phyloP scores from a whole-genome alignment of 2,329 filamentous ascomycete genomes.

The Hypoxylon sp. region DNA sequence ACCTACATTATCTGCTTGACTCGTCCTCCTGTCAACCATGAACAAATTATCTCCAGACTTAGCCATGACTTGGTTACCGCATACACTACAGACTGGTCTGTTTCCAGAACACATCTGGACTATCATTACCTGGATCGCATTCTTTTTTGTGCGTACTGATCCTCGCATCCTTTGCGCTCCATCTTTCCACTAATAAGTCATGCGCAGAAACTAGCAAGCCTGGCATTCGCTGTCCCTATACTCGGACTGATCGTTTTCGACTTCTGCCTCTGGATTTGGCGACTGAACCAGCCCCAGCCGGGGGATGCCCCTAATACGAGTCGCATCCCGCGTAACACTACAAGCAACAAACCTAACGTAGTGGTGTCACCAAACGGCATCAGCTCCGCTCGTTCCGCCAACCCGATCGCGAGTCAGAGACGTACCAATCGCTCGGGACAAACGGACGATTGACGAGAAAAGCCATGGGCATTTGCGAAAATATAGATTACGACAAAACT shows the following conservation, averaged over 20 bases:
- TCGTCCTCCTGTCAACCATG: slow-evolving; percentile 17
- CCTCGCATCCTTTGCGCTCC: neutral
- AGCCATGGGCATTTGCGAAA: neutral
- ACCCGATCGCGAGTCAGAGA: slow-evolving; percentile 27
- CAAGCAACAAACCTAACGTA: slow-evolving; percentile 17
- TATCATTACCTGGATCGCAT: slow-evolving; percentile 45
- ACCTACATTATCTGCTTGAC: neutral
- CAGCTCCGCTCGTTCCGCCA: slow-evolving; percentile 16
- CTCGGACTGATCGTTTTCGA: slow-evolving; percentile 60
- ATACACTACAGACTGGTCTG: slow-evolving; percentile 30
- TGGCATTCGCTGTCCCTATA: slow-evolving; percentile 58
- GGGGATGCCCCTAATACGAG: slow-evolving; percentile 35
- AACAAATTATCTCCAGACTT: slow-evolving; percentile 34
- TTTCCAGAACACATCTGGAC: slow-evolving; percentile 40
- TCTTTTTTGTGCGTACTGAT: slow-evolving; percentile 44
- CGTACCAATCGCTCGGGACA: slow-evolving; percentile 27
- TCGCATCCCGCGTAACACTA: slow-evolving; percentile 29
- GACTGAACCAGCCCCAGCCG: slow-evolving; percentile 47
- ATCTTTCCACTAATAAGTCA: slow-evolving; percentile 19
- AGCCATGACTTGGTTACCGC: slow-evolving; percentile 37
- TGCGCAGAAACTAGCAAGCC: slow-evolving; percentile 47
- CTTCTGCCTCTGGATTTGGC: slow-evolving; percentile 62
- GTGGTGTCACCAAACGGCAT: slow-evolving; percentile 16
- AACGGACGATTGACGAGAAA: slow-evolving; percentile 19
- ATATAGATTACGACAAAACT: slow-evolving; percentile 19